Base-by-base conservation (phyloP, 441 rosid species). In the Aleurites moluccanus region DNA sequence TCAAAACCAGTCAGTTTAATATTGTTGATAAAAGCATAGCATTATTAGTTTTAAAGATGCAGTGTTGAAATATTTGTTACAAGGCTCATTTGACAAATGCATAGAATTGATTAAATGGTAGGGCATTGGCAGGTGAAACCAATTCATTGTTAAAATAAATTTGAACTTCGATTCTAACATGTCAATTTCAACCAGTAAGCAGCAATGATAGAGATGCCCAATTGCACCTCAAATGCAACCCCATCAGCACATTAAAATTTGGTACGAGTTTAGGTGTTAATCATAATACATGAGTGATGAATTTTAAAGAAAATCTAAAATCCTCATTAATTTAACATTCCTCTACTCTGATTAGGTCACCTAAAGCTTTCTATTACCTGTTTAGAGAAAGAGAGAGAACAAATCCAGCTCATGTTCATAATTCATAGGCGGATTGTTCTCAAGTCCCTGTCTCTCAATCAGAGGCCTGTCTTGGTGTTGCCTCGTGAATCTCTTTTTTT, bases 271-370 rank as follows among this genome's bases (percentile, higher is more conserved):
- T 3, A 53, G 73, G 73, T 69, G 73, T 7, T 38, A 38, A 38
- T 38, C 40, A 38, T 38, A 38, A 2, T 20, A 15, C 8, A 16
- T 7, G n/a, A 18, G 63, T 52, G 14, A 50, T 64, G 4, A 65
- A 0, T 59, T 59, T 23, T 18, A 60, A n/a, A 15, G 56, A 50
- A 50, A 50, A 16, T 10, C 14, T 47, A 49, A 49, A 11, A 52
- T 18, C 56, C 25, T 10, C 14, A 47, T 57, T 42, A 11, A 14
- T 13, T 27, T 68, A 64, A 8, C 9, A 18, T 10, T 13, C 6
- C 2, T 40, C 13, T 27, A 4, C 67, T 20, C 52, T 60, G 21
- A 52, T 73, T 77, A 61, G 86, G 81, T 77, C 27, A 81, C 73
- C 75, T 42, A 65, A 56, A 42, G 62, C 81, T 74, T 52, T 69